Evolutionary conservation across 23 red algal species (phyloP).

Genomic region (Gracilaria domingensis): DNA sequence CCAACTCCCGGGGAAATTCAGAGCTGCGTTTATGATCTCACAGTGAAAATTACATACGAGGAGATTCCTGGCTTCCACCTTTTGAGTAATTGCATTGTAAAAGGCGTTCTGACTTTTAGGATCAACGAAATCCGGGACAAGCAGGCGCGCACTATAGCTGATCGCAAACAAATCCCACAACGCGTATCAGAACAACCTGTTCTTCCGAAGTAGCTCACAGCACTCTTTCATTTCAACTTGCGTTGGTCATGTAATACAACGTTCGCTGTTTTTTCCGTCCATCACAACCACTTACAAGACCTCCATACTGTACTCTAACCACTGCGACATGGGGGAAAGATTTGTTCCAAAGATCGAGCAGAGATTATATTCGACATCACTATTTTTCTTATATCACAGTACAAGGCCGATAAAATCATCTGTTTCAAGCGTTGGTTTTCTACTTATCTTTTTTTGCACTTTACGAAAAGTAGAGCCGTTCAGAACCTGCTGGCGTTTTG

Average conservation of each 20-base stretch:
- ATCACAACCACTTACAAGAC: background rate
- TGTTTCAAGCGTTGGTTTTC: background rate
- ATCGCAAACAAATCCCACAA: background rate
- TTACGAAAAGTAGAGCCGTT: background rate
- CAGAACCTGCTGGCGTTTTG: background rate
- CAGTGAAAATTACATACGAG: conserved; percentile 21
- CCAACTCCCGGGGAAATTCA: conserved; percentile 7
- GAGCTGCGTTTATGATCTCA: conserved; percentile 25
- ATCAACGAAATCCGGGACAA: conserved; percentile 7
- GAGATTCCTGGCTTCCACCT: conserved; percentile 12
- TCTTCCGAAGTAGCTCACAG: background rate
- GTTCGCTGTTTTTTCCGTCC: background rate
- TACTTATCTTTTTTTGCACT: background rate
- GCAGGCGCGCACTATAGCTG: background rate
- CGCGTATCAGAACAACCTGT: background rate
- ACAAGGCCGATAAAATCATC: background rate
- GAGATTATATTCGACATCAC: background rate
- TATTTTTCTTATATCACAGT: conserved; percentile 6
- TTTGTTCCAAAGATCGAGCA: conserved; percentile 15
- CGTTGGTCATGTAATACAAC: background rate
- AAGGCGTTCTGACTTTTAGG: conserved; percentile 31
- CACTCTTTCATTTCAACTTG: background rate
- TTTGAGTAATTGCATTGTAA: background rate
- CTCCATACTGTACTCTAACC: conserved; percentile 11
- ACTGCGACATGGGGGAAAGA: background rate